Evolutionary conservation across 2,329 filamentous ascomycete species (phyloP).

Genomic region (Neodidymelliopsis sp.): DNA sequence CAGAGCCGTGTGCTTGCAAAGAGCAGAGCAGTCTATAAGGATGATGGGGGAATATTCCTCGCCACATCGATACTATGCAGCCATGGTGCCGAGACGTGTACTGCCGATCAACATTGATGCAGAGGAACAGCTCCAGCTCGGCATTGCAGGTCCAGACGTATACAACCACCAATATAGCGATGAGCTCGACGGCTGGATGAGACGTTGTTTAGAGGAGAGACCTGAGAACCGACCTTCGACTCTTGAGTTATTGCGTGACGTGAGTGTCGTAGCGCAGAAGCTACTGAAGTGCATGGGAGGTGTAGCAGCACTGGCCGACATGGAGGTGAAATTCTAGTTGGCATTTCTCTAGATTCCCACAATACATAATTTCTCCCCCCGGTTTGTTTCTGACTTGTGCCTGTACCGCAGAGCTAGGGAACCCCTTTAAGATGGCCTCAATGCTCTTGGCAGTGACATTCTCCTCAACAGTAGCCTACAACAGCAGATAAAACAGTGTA

Average conservation of each 20-base stretch:
- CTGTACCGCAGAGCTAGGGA: no score
- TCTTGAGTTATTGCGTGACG: constrained; percentile 15
- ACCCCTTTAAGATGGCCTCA: no score
- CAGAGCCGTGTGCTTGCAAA: not conserved
- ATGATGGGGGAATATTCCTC: constrained; percentile 7
- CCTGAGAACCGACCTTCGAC: constrained; percentile 22
- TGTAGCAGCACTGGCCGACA: constrained; percentile 24
- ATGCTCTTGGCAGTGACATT: no score
- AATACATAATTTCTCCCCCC: constrained; percentile 93
- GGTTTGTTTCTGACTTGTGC: constrained; percentile 82
- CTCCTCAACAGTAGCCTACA: no score
- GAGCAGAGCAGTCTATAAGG: not conserved
- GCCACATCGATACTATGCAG: constrained; percentile 22
- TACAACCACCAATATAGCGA: constrained; percentile 33
- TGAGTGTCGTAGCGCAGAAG: constrained; percentile 21
- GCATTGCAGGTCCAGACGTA: not conserved
- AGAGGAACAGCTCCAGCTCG: constrained; percentile 17
- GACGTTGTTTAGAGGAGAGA: constrained; percentile 14
- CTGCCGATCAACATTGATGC: constrained; percentile 33
- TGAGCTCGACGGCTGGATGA: constrained; percentile 38
- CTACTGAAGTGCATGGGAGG: constrained; percentile 30
- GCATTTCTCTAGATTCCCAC: constrained; percentile 76
- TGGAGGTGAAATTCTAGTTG: constrained; percentile 26
- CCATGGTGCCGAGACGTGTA: constrained; percentile 27
- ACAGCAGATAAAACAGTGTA: no score